A percentile compares a stretch with the other conserved stretches of the same genome.
phyloP scores from a whole-genome alignment of 768 basidiomycete species.

The Tricholoma flavovirens region DNA sequence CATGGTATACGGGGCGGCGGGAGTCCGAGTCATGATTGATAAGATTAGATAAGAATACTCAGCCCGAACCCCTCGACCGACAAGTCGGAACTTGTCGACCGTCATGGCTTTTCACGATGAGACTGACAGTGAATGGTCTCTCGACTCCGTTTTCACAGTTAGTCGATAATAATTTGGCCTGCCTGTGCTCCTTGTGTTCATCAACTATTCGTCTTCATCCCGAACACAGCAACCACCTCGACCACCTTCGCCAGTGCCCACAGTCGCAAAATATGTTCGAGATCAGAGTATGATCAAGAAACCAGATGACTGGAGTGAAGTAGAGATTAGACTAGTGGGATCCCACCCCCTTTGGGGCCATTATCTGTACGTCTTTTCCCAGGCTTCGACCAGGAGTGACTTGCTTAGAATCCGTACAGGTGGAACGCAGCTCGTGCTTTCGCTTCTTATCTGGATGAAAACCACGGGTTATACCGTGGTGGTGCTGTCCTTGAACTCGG shows the following conservation, averaged over 20 bases:
- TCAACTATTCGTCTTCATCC: not conserved
- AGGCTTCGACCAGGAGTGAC: not conserved
- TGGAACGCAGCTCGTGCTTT: conserved; percentile 80
- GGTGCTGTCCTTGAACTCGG: conserved; percentile 77
- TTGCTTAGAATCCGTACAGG: conserved; percentile 28
- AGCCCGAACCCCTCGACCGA: too few relatives aligned
- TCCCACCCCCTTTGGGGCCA: conserved; percentile 81
- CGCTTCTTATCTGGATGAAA: conserved; percentile 61
- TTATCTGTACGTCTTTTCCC: conserved; percentile 49
- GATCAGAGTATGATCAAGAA: conserved; percentile 16
- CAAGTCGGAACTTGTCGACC: too few relatives aligned
- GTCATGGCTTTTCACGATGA: conserved; percentile 13
- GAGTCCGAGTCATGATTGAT: too few relatives aligned
- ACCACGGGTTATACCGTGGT: conserved; percentile 40
- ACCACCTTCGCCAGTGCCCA: conserved; percentile 64
- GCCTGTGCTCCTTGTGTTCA: not conserved
- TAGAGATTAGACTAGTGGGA: conserved; percentile 69
- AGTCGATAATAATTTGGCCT: conserved; percentile 12
- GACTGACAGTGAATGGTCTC: conserved; percentile 21
- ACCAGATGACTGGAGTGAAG: conserved; percentile 29
- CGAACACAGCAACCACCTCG: conserved; percentile 51
- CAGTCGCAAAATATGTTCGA: conserved; percentile 44
- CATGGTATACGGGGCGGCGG: too few relatives aligned
- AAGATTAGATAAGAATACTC: too few relatives aligned
- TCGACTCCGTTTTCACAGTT: conserved; percentile 50